Base-by-base conservation (phyloP, 345 rosid genomes). In the Brassica juncea region DNA sequence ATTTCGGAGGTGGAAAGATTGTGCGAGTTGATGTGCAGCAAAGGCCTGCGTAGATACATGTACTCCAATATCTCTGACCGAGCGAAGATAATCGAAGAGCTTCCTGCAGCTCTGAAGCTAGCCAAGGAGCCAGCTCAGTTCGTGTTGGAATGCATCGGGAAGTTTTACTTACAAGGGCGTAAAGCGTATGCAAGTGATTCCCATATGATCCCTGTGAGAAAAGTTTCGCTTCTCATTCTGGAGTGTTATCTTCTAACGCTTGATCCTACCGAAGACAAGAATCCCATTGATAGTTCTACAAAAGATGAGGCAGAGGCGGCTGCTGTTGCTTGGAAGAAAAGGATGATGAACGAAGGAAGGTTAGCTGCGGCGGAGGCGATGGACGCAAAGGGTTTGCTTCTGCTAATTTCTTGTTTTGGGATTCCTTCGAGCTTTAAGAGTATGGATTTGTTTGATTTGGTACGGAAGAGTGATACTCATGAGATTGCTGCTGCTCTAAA, bases 311-410 rank as follows among this genome's bases (percentile, higher is more conserved):
- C 92, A 0, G 77, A 82, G 66, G 35, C 73, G 12, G 90, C 86
- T 70, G 92, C 97, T 0, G 9, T 86, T 73, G 77, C 82, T 0
- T 93, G 97, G 97, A 86, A 85, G 81, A 90, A 80, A 83, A 86
- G 97, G 80, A 75, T 91, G 77, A 49, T 85, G 14, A n/a, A 8
- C 57, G 98, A 93, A 78, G 92, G 98, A 39, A 90, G 92, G 65
- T 42, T 90, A 54, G 47, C 74, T 47, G 82, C 58, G 10, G 93
- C 92, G 2, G 60, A 77, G 39, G 82, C 81, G 73, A 66, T 78
- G 68, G 98, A 93, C 78, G 90, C 94, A n/a, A 85, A 86, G 76
- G 97, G 93, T 66, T 85, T 93, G 88, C 88, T 93, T 72, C 80
- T 91, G 21, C 81, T 89, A 1, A 52, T 91, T 61, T 87, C 90